phyloP scores from a whole-genome alignment of 768 basidiomycete genomes.

The Kwoniella europaea region DNA sequence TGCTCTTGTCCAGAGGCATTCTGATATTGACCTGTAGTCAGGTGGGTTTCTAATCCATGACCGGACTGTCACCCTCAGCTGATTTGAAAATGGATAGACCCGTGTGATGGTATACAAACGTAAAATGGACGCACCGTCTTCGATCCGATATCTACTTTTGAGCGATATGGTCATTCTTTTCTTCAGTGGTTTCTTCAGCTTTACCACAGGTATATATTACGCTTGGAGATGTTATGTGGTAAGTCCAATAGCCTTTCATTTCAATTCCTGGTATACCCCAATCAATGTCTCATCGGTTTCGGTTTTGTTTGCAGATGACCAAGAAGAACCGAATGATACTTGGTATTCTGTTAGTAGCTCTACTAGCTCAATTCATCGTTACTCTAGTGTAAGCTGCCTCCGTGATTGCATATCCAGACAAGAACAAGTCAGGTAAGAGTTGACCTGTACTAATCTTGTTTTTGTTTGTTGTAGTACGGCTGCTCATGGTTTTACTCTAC shows the following conservation, averaged over 20 bases:
- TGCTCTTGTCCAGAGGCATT: neutral
- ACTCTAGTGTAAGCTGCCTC: neutral
- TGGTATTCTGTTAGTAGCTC: neutral
- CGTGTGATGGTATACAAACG: neutral
- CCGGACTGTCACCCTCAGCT: too few species aligned
- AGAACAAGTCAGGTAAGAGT: neutral
- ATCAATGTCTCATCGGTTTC: too few species aligned
- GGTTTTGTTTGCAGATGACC: neutral
- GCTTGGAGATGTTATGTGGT: slow-evolving; percentile 1
- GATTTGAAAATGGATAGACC: neutral
- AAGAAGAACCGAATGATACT: neutral
- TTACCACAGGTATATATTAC: neutral
- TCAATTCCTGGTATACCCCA: too few species aligned
- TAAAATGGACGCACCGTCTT: neutral
- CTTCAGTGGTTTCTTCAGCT: slow-evolving; percentile 2
- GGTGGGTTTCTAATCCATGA: neutral
- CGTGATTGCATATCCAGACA: neutral
- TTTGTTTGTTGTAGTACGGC: neutral
- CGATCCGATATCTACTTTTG: slow-evolving; percentile 1
- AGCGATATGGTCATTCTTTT: slow-evolving; percentile 6
- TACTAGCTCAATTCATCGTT: neutral
- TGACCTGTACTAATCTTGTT: neutral
- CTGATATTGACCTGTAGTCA: slow-evolving; percentile 5
- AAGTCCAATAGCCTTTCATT: neutral
- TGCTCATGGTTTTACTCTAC: neutral